Conservation (phyloP, 805 yeast species). For the Cyberlindnera sargentensis region DNA sequence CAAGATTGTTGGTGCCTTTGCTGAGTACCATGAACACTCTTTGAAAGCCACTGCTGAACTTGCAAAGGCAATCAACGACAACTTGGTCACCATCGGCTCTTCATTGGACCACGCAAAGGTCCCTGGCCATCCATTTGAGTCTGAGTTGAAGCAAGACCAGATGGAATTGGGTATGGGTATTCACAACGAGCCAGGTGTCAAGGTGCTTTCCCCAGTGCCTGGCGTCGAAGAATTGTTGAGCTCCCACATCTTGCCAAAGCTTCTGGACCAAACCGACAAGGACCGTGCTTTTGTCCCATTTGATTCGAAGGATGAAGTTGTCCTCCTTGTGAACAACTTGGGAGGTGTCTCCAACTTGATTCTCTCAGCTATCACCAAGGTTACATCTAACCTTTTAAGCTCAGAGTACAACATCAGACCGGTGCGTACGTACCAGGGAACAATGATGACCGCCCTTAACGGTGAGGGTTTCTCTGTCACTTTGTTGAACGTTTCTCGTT, state of each 20-base stretch:
- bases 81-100: slow-evolving; percentile 81
- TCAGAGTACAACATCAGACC: slow-evolving; percentile 53
- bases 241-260: slow-evolving; percentile 51
- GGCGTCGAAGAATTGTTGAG: slow-evolving; percentile 51
- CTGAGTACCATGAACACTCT: slow-evolving; percentile 35
- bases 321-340: slow-evolving; percentile 70
- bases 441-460: slow-evolving; percentile 82
- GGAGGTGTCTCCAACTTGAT: slow-evolving; percentile 88
- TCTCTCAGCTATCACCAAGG: slow-evolving; percentile 61
- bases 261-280: slow-evolving; percentile 54
- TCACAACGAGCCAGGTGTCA: slow-evolving; percentile 89
- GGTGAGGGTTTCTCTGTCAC: slow-evolving; percentile 92
- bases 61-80: slow-evolving; percentile 55
- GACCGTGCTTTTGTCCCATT: slow-evolving; percentile 82
- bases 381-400: slow-evolving; percentile 46
- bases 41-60: slow-evolving; percentile 48
- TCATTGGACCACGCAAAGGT: slow-evolving; percentile 85
- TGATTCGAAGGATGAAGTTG: slow-evolving; percentile 54
- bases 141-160: slow-evolving; percentile 48
- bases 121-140: slow-evolving; percentile 67
- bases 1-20: slow-evolving; percentile 74
- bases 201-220: slow-evolving; percentile 52
- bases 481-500: slow-evolving; percentile 58
- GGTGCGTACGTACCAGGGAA: slow-evolving; percentile 61
- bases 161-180: slow-evolving; percentile 94